A percentile compares a stretch with the other conserved stretches of the same genome.
Conservation (phyloP, 257 asterid genomes). For the Mentha longifolia region DNA sequence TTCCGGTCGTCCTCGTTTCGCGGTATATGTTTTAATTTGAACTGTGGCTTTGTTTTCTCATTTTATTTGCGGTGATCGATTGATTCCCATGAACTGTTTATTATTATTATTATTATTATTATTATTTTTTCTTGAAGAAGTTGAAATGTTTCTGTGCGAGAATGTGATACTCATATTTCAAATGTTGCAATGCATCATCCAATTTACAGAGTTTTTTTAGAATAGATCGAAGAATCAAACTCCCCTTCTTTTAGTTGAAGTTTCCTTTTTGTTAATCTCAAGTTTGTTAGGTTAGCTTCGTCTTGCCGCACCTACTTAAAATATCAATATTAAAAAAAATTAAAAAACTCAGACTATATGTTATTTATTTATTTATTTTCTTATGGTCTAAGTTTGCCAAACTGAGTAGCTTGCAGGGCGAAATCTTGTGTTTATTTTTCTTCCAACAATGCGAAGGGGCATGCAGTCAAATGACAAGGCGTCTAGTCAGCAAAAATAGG, state of each 20-base stretch:
- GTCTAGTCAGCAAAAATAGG: neutral
- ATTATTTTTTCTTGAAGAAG: neutral
- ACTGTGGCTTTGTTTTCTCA: neutral
- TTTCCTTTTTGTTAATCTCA: neutral
- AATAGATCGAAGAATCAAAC: too few species aligned
- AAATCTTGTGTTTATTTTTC: neutral
- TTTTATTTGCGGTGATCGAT: neutral
- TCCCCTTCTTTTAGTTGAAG: too few species aligned
- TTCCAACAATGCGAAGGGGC: neutral
- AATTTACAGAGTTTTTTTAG: neutral
- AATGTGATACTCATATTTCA: too few species aligned
- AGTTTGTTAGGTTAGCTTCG: neutral
- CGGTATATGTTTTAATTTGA: conserved; percentile 35
- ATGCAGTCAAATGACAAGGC: neutral
- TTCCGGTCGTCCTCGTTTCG: conserved; percentile 52
- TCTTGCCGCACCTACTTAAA: neutral
- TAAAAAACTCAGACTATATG: neutral
- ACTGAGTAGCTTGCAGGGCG: neutral
- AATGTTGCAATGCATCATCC: neutral
- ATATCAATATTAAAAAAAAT: neutral
- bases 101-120: too few species aligned
- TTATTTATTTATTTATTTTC: neutral
- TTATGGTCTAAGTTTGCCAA: neutral
- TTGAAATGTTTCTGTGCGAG: neutral
- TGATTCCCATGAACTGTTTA: neutral